phyloP scores from a whole-genome alignment of 2,329 filamentous ascomycete genomes.

The Diaporthe sp. region DNA sequence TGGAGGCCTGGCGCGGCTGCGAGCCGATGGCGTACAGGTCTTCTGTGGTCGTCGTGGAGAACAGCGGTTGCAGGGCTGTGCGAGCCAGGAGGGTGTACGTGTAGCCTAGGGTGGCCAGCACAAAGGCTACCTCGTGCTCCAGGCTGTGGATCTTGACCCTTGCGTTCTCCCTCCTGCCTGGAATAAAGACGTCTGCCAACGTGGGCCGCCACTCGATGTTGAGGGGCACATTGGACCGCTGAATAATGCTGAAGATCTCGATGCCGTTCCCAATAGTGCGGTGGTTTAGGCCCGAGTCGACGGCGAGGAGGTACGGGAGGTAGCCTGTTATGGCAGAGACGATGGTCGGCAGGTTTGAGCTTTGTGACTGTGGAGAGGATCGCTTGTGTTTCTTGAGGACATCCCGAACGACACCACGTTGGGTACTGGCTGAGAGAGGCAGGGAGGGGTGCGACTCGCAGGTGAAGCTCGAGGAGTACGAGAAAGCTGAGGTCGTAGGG shows the following conservation, averaged over 20 bases:
- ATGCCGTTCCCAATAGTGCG: conserved; percentile 54
- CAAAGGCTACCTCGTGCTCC: conserved; percentile 86
- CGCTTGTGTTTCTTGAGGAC: conserved; percentile 91
- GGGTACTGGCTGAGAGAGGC: conserved; percentile 82
- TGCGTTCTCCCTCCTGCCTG: conserved; percentile 68
- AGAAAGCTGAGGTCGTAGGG: conserved; percentile 89
- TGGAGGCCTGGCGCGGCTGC: conserved; percentile 75
- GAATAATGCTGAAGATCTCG: conserved; percentile 71
- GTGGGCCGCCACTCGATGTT: conserved; percentile 88
- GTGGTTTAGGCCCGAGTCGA: conserved; percentile 77
- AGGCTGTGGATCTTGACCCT: conserved; percentile 79
- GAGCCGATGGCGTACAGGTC: conserved; percentile 56
- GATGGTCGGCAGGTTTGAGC: conserved; percentile 76
- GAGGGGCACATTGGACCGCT: conserved; percentile 66
- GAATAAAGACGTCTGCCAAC: conserved; percentile 72
- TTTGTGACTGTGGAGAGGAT: conserved; percentile 76
- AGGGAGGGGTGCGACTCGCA: conserved; percentile 91
- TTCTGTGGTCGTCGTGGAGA: conserved; percentile 67
- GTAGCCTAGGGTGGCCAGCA: conserved; percentile 80
- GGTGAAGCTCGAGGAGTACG: conserved; percentile 80
- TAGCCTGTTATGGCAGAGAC: conserved; percentile 79
- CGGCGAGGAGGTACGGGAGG: conserved; percentile 82
- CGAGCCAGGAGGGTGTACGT: conserved; percentile 79
- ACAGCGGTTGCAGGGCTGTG: conserved; percentile 77
- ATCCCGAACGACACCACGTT: conserved; percentile 85